Conservation (phyloP, 2,329 filamentous ascomycete genomes). For the Ophiocordyceps robertsii region DNA sequence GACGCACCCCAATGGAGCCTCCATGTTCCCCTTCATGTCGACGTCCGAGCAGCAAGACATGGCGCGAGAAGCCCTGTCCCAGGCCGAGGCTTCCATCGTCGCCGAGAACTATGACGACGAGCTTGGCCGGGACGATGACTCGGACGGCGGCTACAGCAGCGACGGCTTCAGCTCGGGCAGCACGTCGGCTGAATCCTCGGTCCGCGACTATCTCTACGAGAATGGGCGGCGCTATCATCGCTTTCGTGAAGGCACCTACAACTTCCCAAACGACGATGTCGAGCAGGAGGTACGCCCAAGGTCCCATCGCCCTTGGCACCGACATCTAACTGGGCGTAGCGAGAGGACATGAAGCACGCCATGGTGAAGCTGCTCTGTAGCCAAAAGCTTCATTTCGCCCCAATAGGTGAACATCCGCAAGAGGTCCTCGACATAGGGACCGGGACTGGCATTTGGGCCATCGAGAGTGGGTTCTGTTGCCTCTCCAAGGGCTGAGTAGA, state of each 20-base stretch:
- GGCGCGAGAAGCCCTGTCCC: slow-evolving; percentile 20
- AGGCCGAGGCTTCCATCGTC: slow-evolving; percentile 22
- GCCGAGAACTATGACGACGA: slow-evolving; percentile 18
- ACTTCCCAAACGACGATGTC: slow-evolving; percentile 46
- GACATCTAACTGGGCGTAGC: slow-evolving; percentile 3
- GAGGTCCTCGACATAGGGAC: slow-evolving; percentile 44
- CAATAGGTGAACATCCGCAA: slow-evolving; percentile 31
- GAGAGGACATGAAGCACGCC: slow-evolving; percentile 42
- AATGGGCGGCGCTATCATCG: slow-evolving; percentile 47
- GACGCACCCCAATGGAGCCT: slow-evolving; percentile 22
- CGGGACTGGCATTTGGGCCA: slow-evolving; percentile 46
- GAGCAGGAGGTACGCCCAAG: slow-evolving; percentile 32
- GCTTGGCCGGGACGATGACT: slow-evolving; percentile 7
- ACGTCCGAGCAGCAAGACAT: slow-evolving; percentile 20
- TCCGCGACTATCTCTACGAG: slow-evolving; percentile 38
- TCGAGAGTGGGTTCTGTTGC: slow-evolving; percentile 28
- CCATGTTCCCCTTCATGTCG: slow-evolving; percentile 22
- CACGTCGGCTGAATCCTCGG: slow-evolving; percentile 23
- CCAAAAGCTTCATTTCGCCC: slow-evolving; percentile 36
- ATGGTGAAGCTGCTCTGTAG: slow-evolving; percentile 35
- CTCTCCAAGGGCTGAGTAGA: not conserved
- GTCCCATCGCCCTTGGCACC: not conserved
- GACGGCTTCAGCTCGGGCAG: slow-evolving; percentile 21
- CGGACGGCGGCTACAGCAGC: slow-evolving; percentile 24
- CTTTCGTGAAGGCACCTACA: slow-evolving; percentile 39